Conservation (phyloP, 768 basidiomycete genomes). For the Boletus patriciae region DNA sequence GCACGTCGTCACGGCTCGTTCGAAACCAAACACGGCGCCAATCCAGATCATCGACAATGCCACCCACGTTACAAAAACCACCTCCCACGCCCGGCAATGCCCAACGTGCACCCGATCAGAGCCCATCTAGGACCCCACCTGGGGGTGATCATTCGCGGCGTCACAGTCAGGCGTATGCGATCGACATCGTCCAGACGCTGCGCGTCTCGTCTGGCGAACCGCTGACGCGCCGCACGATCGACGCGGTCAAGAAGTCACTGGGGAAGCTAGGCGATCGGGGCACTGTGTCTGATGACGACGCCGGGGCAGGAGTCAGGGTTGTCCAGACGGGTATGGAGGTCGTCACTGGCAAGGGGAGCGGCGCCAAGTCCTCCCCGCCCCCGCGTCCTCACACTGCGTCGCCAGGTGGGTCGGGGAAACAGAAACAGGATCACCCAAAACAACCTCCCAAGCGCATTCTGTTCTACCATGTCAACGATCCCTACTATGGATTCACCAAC, state of each 20-base stretch:
- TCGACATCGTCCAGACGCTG: conserved; percentile 34
- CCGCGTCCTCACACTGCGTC: conserved; percentile 26
- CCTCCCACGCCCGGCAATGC: conserved; percentile 5
- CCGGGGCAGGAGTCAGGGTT: conserved; percentile 24
- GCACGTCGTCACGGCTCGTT: not conserved
- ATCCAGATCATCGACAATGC: conserved; percentile 10
- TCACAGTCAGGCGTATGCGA: conserved; percentile 22
- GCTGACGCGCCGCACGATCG: conserved; percentile 26
- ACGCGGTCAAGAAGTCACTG: conserved; percentile 32
- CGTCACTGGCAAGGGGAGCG: conserved; percentile 6
- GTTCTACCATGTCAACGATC: conserved; percentile 34
- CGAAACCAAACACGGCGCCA: not conserved
- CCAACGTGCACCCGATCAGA: conserved; percentile 10
- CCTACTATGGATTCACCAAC: conserved; percentile 44
- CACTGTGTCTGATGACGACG: conserved; percentile 31
- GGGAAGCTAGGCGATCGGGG: conserved; percentile 29
- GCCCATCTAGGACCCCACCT: not conserved
- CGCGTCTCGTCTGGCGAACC: conserved; percentile 30
- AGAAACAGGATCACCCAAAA: conserved; percentile 6
- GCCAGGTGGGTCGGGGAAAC: conserved; percentile 13
- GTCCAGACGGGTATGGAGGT: conserved; percentile 29
- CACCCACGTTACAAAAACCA: conserved; percentile 23
- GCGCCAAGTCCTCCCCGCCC: conserved; percentile 8
- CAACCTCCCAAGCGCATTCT: conserved; percentile 29
- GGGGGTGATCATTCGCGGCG: not conserved